Conservation (phyloP, 148 eudicot species). For the Rhododendron ferrugineum region DNA sequence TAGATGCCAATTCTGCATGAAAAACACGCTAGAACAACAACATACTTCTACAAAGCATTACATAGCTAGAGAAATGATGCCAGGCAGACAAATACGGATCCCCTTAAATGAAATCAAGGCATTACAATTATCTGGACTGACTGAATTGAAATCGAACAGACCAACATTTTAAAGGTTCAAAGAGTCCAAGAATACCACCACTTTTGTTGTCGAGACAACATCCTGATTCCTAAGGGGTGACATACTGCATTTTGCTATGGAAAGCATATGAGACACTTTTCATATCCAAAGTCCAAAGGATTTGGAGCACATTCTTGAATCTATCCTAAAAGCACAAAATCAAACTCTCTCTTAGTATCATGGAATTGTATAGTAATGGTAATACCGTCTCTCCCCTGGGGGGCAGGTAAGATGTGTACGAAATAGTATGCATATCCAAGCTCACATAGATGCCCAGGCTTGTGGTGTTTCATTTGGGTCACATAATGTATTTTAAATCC, state of each 20-base stretch:
- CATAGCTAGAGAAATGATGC: neutral
- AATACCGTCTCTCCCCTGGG: neutral
- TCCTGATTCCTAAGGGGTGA: neutral
- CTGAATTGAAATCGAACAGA: neutral
- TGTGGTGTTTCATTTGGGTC: neutral
- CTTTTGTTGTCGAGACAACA: neutral
- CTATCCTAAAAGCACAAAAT: neutral
- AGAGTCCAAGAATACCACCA: neutral
- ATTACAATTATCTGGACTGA: neutral
- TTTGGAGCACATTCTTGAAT: neutral
- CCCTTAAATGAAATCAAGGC: neutral
- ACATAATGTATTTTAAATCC: neutral
- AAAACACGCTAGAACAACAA: neutral
- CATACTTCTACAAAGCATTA: neutral
- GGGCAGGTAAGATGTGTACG: no score
- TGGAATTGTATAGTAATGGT: neutral
- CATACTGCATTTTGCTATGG: neutral
- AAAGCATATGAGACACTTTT: neutral
- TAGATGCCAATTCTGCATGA: neutral
- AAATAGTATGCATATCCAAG: no score
- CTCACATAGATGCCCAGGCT: no score
- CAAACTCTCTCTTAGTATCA: neutral
- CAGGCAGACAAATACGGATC: neutral
- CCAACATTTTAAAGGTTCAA: neutral
- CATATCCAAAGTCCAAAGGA: neutral